Conservation (phyloP, 1,284 basidiomycete genomes). For the Leucoagaricus sp. region DNA sequence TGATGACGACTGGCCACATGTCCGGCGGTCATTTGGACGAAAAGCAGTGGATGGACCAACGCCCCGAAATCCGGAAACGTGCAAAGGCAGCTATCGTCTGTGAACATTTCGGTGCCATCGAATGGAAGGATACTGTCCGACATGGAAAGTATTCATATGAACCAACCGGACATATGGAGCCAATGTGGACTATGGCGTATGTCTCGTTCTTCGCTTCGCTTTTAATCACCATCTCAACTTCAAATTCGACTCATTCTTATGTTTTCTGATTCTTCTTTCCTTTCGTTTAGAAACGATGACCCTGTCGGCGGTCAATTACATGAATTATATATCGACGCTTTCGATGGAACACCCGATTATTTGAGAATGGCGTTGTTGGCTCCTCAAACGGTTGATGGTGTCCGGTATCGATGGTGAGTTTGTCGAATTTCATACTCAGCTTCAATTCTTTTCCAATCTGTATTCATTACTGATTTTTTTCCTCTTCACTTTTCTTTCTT, state of each 20-base stretch:
- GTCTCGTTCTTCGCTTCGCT: slow-evolving; percentile 10
- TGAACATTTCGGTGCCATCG: slow-evolving; percentile 31
- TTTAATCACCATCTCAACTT: not conserved
- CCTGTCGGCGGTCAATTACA: slow-evolving; percentile 24
- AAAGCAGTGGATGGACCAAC: slow-evolving; percentile 28
- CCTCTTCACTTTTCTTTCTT: not conserved
- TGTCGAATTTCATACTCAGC: not conserved
- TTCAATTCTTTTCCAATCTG: not conserved
- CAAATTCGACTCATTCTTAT: not conserved
- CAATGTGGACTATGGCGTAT: slow-evolving; percentile 35
- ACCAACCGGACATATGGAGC: slow-evolving; percentile 27
- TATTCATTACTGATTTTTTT: not conserved
- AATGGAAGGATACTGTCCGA: slow-evolving; percentile 28
- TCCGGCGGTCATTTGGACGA: slow-evolving; percentile 29
- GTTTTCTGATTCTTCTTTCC: not conserved
- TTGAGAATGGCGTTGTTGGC: slow-evolving; percentile 30
- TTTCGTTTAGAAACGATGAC: slow-evolving; percentile 23
- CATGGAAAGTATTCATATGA: slow-evolving; percentile 25
- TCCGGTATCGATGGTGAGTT: slow-evolving; percentile 25
- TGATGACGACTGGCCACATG: slow-evolving; percentile 32
- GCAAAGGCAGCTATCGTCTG: slow-evolving; percentile 28
- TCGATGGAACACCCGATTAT: slow-evolving; percentile 24
- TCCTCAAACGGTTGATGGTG: slow-evolving; percentile 24
- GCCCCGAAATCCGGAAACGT: slow-evolving; percentile 23
- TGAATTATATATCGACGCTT: slow-evolving; percentile 26